Conservation (phyloP, 2,329 filamentous ascomycete genomes). For the Bipolaris cookei region DNA sequence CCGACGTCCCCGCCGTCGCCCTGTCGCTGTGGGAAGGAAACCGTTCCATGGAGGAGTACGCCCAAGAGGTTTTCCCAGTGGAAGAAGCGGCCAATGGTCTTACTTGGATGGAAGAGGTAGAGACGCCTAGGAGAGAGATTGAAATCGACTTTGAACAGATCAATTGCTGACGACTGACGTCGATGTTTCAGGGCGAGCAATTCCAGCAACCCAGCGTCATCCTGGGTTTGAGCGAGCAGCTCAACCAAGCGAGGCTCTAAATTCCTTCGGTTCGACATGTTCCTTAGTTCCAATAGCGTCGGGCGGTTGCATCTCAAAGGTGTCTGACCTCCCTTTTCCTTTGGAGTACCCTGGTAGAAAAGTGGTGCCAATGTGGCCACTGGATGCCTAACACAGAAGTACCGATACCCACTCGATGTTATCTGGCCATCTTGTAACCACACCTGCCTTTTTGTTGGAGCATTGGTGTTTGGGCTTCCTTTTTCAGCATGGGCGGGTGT, state of each 20-base stretch:
- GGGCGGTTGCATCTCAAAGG: conserved; percentile 18
- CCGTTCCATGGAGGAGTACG: conserved; percentile 90
- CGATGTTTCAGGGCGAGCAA: conserved; percentile 39
- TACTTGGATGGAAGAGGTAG: conserved; percentile 80
- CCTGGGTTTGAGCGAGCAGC: conserved; percentile 41
- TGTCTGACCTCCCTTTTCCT: conserved; percentile 15
- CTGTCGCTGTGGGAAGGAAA: conserved; percentile 90
- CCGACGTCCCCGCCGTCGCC: conserved; percentile 72
- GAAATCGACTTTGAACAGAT: conserved; percentile 46
- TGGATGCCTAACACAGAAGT: conserved; percentile 13
- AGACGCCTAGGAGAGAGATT: conserved; percentile 46
- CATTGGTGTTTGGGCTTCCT: conserved; percentile 45
- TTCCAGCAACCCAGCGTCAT: conserved; percentile 35
- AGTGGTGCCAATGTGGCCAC: conserved; percentile 27
- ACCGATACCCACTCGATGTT: conserved; percentile 12
- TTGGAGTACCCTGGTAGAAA: conserved; percentile 28
- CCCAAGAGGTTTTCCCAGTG: conserved; percentile 88
- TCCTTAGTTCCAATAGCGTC: conserved; percentile 22
- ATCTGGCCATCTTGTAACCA: conserved; percentile 9
- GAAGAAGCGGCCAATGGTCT: conserved; percentile 94
- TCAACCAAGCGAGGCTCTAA: conserved; percentile 44
- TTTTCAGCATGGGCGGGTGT: conserved; percentile 35
- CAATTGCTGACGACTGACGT: conserved; percentile 45
- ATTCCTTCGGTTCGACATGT: conserved; percentile 26
- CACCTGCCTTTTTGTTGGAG: conserved; percentile 19